Evolutionary conservation across 73 alveolate genomes (phyloP).

Genomic region (Blepharisma stoltei): DNA sequence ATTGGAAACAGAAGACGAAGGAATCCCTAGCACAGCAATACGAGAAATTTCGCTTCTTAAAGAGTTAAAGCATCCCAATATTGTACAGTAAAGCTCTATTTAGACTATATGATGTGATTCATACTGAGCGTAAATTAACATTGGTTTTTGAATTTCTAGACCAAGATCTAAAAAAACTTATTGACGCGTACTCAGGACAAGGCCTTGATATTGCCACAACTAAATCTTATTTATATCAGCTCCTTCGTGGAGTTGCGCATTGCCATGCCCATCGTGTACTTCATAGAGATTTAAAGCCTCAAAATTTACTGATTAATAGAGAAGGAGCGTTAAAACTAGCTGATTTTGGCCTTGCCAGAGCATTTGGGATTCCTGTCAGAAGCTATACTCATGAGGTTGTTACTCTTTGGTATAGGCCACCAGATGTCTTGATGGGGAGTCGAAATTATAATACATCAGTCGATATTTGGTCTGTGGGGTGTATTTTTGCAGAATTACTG

Average conservation of each 20-base stretch:
- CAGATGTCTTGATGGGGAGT: constrained; percentile 83
- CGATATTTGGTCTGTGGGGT: constrained; percentile 95
- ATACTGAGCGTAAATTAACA: constrained; percentile 66
- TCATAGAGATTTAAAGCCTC: constrained; percentile 78
- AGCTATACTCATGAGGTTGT: constrained; percentile 89
- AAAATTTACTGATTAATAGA: constrained; percentile 62
- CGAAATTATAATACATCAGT: constrained; percentile 78
- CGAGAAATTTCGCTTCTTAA: constrained; percentile 91
- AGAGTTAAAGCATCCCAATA: constrained; percentile 90
- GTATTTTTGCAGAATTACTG: constrained; percentile 89
- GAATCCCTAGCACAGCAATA: constrained; percentile 93
- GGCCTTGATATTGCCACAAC: constrained; percentile 60
- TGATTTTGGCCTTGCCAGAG: constrained; percentile 92
- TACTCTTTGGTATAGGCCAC: constrained; percentile 89
- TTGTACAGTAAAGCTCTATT: constrained; percentile 69
- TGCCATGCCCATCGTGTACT: constrained; percentile 66
- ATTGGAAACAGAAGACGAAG: constrained; percentile 93
- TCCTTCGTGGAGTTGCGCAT: constrained; percentile 66
- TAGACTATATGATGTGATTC: constrained; percentile 64
- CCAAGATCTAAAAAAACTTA: constrained; percentile 71
- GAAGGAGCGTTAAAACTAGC: constrained; percentile 84
- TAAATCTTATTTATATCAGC: constrained; percentile 56
- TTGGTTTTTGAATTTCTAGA: constrained; percentile 75
- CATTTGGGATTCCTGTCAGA: constrained; percentile 75
- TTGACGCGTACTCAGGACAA: constrained; percentile 50